Base-by-base conservation (phyloP, 2,329 filamentous ascomycete species). In the Botrytis tulipae region DNA sequence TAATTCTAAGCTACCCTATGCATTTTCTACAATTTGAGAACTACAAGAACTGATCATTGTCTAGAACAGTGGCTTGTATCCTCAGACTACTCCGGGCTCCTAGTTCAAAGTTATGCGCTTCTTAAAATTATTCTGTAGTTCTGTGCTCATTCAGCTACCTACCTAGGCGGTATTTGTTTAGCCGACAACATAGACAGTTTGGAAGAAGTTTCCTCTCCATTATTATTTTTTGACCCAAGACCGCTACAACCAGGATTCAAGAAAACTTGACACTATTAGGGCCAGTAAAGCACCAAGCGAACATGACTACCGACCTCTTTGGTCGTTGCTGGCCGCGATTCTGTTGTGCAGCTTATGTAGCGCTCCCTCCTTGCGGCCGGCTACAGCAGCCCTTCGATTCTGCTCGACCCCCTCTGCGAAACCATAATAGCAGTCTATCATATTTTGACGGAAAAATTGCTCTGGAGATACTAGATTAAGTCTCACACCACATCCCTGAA, bases 381-480 rank as follows among this genome's bases (percentile, higher is more conserved):
- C 12, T 42, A 18, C 25, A 62, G 14, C 14, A n/a, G 9, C 25
- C 10, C 25, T 51, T 51, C 10, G 9, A n/a, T n/a, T 14, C 5
- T 51, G 4, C 12, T n/a, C 4, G 10, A 14, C 1, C 7, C 5
- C 25, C 25, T n/a, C 48, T 40, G 40, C 12, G 12, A 40, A 40
- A 40, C 3, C 3, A 40, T 2, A 40, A 40, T 0, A 40, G 40
- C 40, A 14, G 40, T 40, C 40, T 14, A 40, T 25, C 35, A 9
- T 25, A 4, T n/a, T 0, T 3, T 42, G 25, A 18, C 7, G 14
- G 2, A 5, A 10, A 2, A 4, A 20, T 6, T 14, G 1, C 10
- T 18, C 3, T 29, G 25, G 7, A 29, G 7, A 18, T 62, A 2
- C 25, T 10, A 16, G 7, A 10, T 5, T 18, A 16, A n/a, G 7